Evolutionary conservation across 192 early-diverging fungal genomes (phyloP), one percentile per base, ranked within the genome.

Genomic region (Backusella circina): DNA sequence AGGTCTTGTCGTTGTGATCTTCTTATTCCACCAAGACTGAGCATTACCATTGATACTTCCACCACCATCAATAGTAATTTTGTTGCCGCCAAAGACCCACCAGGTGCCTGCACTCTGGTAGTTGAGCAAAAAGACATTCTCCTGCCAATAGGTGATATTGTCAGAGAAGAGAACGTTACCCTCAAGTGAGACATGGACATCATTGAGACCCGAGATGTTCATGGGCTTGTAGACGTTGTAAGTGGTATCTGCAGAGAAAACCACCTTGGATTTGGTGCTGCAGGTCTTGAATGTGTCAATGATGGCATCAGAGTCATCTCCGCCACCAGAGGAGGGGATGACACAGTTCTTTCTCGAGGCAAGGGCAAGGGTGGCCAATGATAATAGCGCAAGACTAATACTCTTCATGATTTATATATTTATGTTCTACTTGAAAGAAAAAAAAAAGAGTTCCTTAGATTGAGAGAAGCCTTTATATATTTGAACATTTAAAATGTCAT

Each of bases 51-150:
- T 50, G 16, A 76, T 64, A 21, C 31, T 64, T 38, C 75, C 75
- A 10, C 75, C 75, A 3, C 75, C 75, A 64, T 76, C 37, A 8
- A 76, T n/a, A 21, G 37, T 76, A 5, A 71, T 44, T n/a, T 64
- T 61, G 2, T 70, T 32, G 23, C 75, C 75, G 12, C 75, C 75
- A 70, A 76, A 70, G 26, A 76, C 32, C 75, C 75, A 76, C 50
- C 54, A 76, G 28, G 68, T 76, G 35, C 65, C 41, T 15, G 67
- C 68, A 71, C 67, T 76, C 26, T 76, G 75, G 26, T 71, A 76
- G 26, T 66, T 64, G 33, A 76, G 28, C 12, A 54, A 64, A 16
- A 51, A 76, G n/a, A 39, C 64, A 31, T 70, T 71, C 1, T 71
- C 44, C 8, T 71, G 68, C 75, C 75, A 76, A 16, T 65, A 76